Percentiles rank a stretch among this genome's conserved stretches.
Evolutionary conservation across 306 rosid genomes (phyloP).

Genomic region (Pueraria montana): DNA sequence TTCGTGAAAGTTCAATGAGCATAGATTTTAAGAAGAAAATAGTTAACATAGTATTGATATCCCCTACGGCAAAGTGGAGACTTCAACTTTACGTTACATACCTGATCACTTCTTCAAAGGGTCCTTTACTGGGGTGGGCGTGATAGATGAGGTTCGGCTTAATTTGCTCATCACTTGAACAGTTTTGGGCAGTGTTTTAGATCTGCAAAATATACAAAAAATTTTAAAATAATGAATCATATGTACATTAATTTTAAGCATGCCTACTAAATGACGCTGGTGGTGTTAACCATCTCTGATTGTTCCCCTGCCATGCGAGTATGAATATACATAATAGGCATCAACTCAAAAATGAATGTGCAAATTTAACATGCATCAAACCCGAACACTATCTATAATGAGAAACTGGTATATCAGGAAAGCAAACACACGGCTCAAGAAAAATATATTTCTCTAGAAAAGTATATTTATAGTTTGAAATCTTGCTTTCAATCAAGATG

Average conservation of each 20-base stretch:
- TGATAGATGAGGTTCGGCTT: constrained; percentile 43
- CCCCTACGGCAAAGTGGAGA: not conserved
- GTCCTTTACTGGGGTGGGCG: constrained; percentile 46
- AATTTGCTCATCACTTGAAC: constrained; percentile 47
- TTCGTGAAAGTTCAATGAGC: not conserved
- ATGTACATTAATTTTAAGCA: not conserved
- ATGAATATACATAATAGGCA: not conserved
- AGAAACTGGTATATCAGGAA: too few species aligned
- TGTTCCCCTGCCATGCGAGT: not conserved
- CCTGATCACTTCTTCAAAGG: constrained; percentile 50
- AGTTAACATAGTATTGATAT: not conserved
- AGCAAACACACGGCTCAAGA: too few species aligned
- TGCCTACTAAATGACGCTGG: not conserved
- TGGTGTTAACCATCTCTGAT: not conserved
- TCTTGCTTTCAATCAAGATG: too few species aligned
- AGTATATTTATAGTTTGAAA: too few species aligned
- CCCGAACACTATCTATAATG: too few species aligned
- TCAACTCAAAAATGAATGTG: not conserved
- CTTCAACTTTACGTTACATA: constrained; percentile 45
- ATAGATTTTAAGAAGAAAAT: not conserved
- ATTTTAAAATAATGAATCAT: not conserved
- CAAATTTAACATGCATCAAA: constrained; percentile 5
- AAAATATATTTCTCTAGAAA: too few species aligned
- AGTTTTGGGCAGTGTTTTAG: constrained; percentile 44
- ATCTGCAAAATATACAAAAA: constrained; percentile 54